Evolutionary conservation across 2,329 filamentous ascomycete genomes (phyloP).

Genomic region (Xylariaceae sp.): DNA sequence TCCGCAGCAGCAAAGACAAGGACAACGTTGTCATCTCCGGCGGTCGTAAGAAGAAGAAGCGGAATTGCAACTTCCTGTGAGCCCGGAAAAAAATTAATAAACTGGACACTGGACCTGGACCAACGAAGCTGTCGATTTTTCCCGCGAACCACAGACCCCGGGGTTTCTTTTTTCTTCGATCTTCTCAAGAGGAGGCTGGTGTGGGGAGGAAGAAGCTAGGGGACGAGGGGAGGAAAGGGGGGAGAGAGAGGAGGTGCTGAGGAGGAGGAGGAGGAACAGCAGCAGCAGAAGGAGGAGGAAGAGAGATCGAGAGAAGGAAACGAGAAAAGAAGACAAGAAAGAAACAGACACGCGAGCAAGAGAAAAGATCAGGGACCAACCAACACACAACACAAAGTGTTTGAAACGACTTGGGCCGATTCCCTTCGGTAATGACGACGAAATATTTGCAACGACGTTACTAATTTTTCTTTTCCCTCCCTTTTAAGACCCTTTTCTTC

Average conservation of each 20-base stretch:
- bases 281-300: neutral
- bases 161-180: neutral
- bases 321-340: neutral
- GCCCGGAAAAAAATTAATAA: neutral
- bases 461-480: constrained; percentile 2
- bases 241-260: neutral
- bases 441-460: constrained; percentile 24
- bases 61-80: constrained; percentile 74
- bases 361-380: neutral
- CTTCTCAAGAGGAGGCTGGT: neutral
- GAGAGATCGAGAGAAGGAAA: neutral
- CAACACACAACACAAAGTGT: neutral
- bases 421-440: constrained; percentile 23
- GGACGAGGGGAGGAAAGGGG: neutral
- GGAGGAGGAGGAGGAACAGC: neutral
- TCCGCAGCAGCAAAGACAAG: constrained; percentile 26
- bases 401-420: neutral
- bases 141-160: neutral
- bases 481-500: too few relatives aligned
- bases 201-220: neutral
- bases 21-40: constrained; percentile 39
- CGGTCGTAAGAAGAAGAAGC: constrained; percentile 71
- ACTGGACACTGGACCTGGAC: neutral
- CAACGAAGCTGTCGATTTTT: neutral
- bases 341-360: neutral